Conservation (phyloP, 2,329 filamentous ascomycete species). For the Hawksworthiomyces lignivorus region DNA sequence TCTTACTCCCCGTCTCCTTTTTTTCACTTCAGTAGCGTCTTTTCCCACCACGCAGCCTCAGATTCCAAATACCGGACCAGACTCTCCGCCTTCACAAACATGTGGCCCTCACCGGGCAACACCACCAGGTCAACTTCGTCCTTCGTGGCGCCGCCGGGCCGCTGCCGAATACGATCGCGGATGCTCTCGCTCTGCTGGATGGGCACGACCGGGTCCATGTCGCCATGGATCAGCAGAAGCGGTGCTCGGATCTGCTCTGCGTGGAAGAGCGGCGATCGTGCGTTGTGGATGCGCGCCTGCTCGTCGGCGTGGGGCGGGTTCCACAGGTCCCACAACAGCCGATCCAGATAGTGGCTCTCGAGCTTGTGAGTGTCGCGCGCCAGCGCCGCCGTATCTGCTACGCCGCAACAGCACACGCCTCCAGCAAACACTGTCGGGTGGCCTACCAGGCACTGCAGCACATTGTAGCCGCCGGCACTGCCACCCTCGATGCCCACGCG, state of each 20-base stretch:
- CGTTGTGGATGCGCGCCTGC: constrained; percentile 30
- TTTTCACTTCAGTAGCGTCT: constrained; percentile 23
- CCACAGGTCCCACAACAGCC: constrained; percentile 29
- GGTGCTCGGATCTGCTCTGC: constrained; percentile 41
- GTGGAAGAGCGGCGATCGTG: constrained; percentile 41
- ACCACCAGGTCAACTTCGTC: constrained; percentile 37
- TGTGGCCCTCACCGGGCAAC: constrained; percentile 43
- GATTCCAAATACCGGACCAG: constrained; percentile 32
- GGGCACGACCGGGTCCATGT: constrained; percentile 49
- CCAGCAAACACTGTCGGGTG: constrained; percentile 40
- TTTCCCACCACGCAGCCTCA: constrained; percentile 41
- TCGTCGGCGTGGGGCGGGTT: constrained; percentile 25
- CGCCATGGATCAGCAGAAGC: constrained; percentile 49
- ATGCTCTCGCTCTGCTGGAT: constrained; percentile 48
- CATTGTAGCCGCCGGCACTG: constrained; percentile 47
- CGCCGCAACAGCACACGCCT: constrained; percentile 42
- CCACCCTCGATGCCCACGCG: constrained; percentile 25
- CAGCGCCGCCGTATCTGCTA: constrained; percentile 41
- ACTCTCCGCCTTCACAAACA: constrained; percentile 34
- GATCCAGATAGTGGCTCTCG: constrained; percentile 44
- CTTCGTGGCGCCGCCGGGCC: constrained; percentile 21
- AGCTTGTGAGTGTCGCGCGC: constrained; percentile 45
- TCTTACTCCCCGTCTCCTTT: too few relatives aligned
- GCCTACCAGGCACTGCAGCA: constrained; percentile 39
- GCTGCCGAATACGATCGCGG: constrained; percentile 33